Percentiles rank a stretch among this genome's conserved stretches.
These are phyloP conservation scores for Arthrinium phaeospermum DNA, from an alignment of 2,329 filamentous ascomycete genomes.

Conservation along the genomic window DNA sequence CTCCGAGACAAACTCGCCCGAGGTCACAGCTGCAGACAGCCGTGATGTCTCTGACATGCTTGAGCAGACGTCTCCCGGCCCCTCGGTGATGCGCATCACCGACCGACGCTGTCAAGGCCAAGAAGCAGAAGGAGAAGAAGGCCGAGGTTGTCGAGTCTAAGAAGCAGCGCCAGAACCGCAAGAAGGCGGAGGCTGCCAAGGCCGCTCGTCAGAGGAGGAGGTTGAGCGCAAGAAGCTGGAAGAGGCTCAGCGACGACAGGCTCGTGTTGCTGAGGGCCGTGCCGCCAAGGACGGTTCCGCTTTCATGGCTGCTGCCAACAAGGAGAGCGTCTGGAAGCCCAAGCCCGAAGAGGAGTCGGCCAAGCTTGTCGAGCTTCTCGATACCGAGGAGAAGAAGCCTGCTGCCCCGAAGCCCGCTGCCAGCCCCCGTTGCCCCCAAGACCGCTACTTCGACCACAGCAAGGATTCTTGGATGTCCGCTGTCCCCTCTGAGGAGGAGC, in stretches of 20 bases:
- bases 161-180: slow-evolving; percentile 92
- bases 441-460: slow-evolving; percentile 38
- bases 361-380: slow-evolving; percentile 54
- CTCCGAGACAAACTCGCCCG: slow-evolving; percentile 72
- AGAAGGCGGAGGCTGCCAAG: slow-evolving; percentile 85
- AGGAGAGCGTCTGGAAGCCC: slow-evolving; percentile 43
- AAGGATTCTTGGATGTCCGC: slow-evolving; percentile 53
- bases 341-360: slow-evolving; percentile 42
- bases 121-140: slow-evolving; percentile 66
- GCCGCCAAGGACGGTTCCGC: slow-evolving; percentile 79
- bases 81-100: slow-evolving; percentile 80
- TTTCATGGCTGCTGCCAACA: slow-evolving; percentile 54
- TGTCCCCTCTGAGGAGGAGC: slow-evolving; percentile 66
- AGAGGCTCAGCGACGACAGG: slow-evolving; percentile 83
- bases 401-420: slow-evolving; percentile 30
- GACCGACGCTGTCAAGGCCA: slow-evolving; percentile 68
- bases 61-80: slow-evolving; percentile 70
- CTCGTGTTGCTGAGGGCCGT: slow-evolving; percentile 81
- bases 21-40: slow-evolving; percentile 59
- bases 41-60: slow-evolving; percentile 91
- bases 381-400: slow-evolving; percentile 58
- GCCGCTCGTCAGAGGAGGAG: slow-evolving; percentile 77
- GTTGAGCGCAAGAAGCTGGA: slow-evolving; percentile 75
- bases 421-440: slow-evolving; percentile 41
- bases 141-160: slow-evolving; percentile 79